phyloP scores from a whole-genome alignment of 768 basidiomycete species.

The Amanita inopinata region DNA sequence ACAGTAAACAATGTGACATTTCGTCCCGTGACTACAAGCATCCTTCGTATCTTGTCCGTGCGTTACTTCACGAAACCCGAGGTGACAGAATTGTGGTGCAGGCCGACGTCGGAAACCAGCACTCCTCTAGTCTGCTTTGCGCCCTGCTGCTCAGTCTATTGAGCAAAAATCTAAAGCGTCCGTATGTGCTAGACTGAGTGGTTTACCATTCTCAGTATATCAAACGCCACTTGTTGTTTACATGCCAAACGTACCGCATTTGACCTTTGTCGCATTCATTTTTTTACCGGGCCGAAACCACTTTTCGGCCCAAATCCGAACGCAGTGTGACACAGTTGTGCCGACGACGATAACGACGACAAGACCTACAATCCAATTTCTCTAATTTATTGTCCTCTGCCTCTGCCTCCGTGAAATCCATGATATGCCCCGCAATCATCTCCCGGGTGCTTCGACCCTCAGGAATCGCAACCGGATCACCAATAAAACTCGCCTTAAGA shows the following conservation, averaged over 20 bases:
- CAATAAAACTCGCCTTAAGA: constrained; percentile 85
- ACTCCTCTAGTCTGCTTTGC: not conserved
- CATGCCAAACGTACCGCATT: constrained; percentile 27
- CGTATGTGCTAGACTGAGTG: constrained; percentile 9
- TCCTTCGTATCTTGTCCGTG: not conserved
- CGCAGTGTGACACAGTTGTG: constrained; percentile 35
- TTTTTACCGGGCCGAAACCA: constrained; percentile 43
- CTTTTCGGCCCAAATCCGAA: constrained; percentile 58
- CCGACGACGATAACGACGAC: constrained; percentile 46
- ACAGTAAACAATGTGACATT: constrained; percentile 2
- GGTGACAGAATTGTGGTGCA: constrained; percentile 1
- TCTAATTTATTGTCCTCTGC: constrained; percentile 28
- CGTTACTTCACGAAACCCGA: constrained; percentile 6
- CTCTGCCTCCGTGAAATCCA: constrained; percentile 41
- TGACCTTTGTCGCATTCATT: constrained; percentile 27
- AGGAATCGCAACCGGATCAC: constrained; percentile 86
- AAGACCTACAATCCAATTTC: constrained; percentile 14
- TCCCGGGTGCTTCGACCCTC: constrained; percentile 68
- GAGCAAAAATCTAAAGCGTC: not conserved
- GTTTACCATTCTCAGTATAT: constrained; percentile 3
- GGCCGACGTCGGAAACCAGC: not conserved
- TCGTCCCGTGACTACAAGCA: constrained; percentile 5
- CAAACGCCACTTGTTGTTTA: constrained; percentile 25
- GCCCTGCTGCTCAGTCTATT: not conserved
- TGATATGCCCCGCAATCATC: constrained; percentile 83